phyloP scores from a whole-genome alignment of 768 basidiomycete genomes.

The Sarcodon aspratus region DNA sequence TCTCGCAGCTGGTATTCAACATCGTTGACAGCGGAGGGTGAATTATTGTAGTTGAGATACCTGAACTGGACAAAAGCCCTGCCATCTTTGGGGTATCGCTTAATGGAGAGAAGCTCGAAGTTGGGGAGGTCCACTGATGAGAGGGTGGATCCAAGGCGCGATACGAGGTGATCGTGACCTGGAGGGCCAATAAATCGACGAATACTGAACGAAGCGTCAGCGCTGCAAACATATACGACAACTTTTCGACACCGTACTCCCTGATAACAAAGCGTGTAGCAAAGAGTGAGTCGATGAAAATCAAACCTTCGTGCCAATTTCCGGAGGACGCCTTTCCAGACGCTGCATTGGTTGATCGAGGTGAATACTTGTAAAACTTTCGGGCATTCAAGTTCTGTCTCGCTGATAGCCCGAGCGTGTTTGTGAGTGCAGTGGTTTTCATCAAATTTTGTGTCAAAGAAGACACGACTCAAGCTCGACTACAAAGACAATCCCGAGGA shows the following conservation, averaged over 20 bases:
- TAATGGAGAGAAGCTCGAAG: conserved; percentile 51
- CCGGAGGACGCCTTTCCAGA: too few relatives aligned
- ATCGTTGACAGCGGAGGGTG: conserved; percentile 26
- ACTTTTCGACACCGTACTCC: conserved; percentile 42
- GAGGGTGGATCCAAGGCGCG: conserved; percentile 34
- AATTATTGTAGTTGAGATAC: conserved; percentile 28
- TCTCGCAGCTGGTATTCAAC: conserved; percentile 40
- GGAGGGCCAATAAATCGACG: conserved; percentile 54
- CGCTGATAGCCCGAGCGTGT: too few relatives aligned
- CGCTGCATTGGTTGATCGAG: too few relatives aligned
- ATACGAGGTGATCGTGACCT: conserved; percentile 47
- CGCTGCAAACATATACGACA: not conserved
- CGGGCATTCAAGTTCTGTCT: too few relatives aligned
- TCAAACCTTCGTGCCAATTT: conserved; percentile 34
- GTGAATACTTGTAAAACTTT: too few relatives aligned
- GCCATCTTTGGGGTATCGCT: conserved; percentile 70
- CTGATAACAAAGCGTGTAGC: conserved; percentile 58
- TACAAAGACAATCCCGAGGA: too few relatives aligned
- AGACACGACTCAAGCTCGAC: too few relatives aligned
- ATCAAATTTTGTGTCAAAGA: too few relatives aligned
- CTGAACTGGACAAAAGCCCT: conserved; percentile 74
- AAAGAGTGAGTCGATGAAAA: conserved; percentile 73
- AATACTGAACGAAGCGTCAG: conserved; percentile 25
- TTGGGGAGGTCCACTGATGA: conserved; percentile 38
- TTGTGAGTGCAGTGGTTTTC: too few relatives aligned